Conservation (phyloP, 345 rosid genomes). For the Limnanthes douglasii region DNA sequence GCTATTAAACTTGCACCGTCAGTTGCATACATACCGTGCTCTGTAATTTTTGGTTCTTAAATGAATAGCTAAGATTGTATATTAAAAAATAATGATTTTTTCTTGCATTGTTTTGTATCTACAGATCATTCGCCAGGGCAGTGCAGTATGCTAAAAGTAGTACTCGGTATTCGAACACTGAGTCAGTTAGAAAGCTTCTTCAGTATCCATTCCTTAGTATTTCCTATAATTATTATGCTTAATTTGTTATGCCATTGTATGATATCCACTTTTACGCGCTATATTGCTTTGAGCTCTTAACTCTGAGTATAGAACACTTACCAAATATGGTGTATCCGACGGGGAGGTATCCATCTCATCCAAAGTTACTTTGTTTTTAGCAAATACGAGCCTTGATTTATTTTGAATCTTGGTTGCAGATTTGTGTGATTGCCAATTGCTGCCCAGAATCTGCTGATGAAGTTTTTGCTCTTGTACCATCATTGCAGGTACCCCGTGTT, state of each 20-base stretch:
- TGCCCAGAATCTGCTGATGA: slow-evolving; percentile 71
- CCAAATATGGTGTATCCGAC: slow-evolving; percentile 38
- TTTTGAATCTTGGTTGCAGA: slow-evolving; percentile 30
- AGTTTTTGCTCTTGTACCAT: slow-evolving; percentile 63
- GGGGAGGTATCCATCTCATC: slow-evolving; percentile 50
- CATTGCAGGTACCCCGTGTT: slow-evolving; percentile 49
- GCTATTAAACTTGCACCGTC: slow-evolving; percentile 64
- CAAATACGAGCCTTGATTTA: slow-evolving; percentile 8
- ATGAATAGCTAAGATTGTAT: too few relatives aligned
- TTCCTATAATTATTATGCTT: not conserved
- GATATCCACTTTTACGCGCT: too few relatives aligned
- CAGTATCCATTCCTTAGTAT: slow-evolving; percentile 54
- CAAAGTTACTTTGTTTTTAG: slow-evolving; percentile 4
- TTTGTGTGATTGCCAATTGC: slow-evolving; percentile 52
- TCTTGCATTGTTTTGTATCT: slow-evolving; percentile 9
- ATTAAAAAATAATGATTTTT: too few relatives aligned
- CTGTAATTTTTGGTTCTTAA: slow-evolving; percentile 4
- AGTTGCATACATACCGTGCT: slow-evolving; percentile 14
- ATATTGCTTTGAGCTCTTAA: slow-evolving; percentile 24
- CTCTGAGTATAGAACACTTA: slow-evolving; percentile 23
- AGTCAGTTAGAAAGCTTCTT: slow-evolving; percentile 46
- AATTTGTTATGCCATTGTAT: slow-evolving; percentile 1
- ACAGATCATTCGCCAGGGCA: slow-evolving; percentile 66
- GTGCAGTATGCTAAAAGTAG: slow-evolving; percentile 37
- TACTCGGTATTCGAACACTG: slow-evolving; percentile 34